These are phyloP conservation scores for Suillus luteus DNA, from an alignment of 768 basidiomycete genomes.

Conservation along the genomic window DNA sequence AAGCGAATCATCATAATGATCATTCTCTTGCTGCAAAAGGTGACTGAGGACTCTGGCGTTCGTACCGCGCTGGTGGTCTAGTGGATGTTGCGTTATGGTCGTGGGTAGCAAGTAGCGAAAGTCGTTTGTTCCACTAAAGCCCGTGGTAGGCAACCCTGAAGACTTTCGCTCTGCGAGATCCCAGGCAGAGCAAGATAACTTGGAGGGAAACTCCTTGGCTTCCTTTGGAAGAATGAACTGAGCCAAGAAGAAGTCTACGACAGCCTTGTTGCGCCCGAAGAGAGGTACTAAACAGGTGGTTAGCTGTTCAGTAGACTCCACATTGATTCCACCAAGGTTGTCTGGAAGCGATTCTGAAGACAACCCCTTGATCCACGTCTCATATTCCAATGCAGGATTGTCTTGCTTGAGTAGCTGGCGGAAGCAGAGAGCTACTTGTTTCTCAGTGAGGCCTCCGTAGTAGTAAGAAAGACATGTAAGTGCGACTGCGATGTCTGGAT, in stretches of 20 bases:
- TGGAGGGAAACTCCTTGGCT: constrained; percentile 48
- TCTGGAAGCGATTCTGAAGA: constrained; percentile 27
- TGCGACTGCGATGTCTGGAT: constrained; percentile 49
- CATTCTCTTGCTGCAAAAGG: constrained; percentile 38
- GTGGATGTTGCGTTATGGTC: constrained; percentile 30
- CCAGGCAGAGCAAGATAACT: constrained; percentile 54
- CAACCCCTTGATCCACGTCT: constrained; percentile 36
- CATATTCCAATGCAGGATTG: constrained; percentile 44
- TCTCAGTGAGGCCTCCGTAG: constrained; percentile 43
- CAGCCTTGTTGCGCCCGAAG: constrained; percentile 39
- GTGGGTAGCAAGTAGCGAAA: constrained; percentile 31
- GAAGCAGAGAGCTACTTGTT: constrained; percentile 42
- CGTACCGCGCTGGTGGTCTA: constrained; percentile 40
- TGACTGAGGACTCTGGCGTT: constrained; percentile 42
- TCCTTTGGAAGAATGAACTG: constrained; percentile 51
- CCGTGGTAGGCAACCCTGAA: constrained; percentile 38
- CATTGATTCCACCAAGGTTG: constrained; percentile 43
- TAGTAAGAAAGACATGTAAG: constrained; percentile 53
- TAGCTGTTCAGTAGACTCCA: constrained; percentile 39
- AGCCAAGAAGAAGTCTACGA: constrained; percentile 49
- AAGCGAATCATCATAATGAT: constrained; percentile 31
- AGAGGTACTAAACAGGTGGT: constrained; percentile 31
- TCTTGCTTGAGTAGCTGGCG: constrained; percentile 40
- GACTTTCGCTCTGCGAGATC: constrained; percentile 46
- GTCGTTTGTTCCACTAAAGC: constrained; percentile 62